A percentile compares a stretch with the other conserved stretches of the same genome.
Conservation (phyloP, 164 flowering plant species). For the Vitis amurensis region DNA sequence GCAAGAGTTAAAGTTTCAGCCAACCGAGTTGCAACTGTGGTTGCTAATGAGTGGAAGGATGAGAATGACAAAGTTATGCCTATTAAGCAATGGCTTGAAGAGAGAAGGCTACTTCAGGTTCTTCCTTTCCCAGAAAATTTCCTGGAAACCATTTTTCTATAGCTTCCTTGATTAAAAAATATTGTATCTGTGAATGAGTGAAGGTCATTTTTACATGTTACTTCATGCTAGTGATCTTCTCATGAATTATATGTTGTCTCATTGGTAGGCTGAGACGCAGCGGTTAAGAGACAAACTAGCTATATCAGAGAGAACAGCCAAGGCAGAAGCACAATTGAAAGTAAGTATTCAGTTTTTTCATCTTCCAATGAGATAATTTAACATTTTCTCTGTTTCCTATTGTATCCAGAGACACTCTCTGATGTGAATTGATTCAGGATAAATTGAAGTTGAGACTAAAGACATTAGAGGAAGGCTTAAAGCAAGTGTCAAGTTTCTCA, state of each 20-base stretch:
- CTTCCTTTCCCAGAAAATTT: constrained; percentile 1
- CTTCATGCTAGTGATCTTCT: not conserved
- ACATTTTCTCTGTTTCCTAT: not conserved
- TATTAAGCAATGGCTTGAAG: constrained; percentile 82
- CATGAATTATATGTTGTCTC: not conserved
- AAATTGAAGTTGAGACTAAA: constrained; percentile 73
- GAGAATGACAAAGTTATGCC: constrained; percentile 85
- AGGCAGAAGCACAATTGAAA: constrained; percentile 90
- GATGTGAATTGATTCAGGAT: constrained; percentile 47
- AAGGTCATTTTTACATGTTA: not conserved
- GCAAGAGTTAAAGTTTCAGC: constrained; percentile 73
- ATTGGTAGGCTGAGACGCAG: constrained; percentile 77
- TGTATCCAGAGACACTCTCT: not conserved
- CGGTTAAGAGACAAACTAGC: constrained; percentile 71
- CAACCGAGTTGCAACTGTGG: constrained; percentile 68
- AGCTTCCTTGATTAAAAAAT: not conserved
- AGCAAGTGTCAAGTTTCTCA: constrained; percentile 42
- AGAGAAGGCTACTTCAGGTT: constrained; percentile 76
- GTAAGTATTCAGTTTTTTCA: constrained; percentile 27
- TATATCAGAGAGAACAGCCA: constrained; percentile 77
- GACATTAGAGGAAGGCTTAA: constrained; percentile 83
- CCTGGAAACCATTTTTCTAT: not conserved
- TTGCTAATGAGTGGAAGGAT: constrained; percentile 88
- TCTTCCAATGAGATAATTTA: not conserved
- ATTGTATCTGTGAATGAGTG: no score